Conservation (phyloP, 257 asterid species). For the Eucommia ulmoides region DNA sequence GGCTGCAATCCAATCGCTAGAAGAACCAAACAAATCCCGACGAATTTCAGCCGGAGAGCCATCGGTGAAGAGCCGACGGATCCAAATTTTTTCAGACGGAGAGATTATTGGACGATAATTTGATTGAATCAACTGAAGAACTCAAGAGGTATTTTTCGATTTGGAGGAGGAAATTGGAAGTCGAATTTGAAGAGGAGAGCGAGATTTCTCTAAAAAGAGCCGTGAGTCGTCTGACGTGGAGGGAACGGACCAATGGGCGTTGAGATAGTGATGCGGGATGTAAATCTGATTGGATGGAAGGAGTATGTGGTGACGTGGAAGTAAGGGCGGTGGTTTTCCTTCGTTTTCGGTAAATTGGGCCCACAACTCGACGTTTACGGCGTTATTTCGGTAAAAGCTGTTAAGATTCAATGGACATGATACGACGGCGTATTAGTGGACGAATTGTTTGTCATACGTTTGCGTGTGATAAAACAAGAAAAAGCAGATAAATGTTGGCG, state of each 20-base stretch:
- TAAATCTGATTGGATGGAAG: constrained; percentile 12
- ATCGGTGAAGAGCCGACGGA: too few species aligned
- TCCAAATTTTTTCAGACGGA: too few species aligned
- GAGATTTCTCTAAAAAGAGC: background rate
- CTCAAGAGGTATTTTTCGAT: background rate
- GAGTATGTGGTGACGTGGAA: constrained; percentile 12
- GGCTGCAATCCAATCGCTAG: constrained; percentile 16
- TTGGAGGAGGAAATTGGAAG: background rate
- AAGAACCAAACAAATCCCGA: constrained; percentile 20
- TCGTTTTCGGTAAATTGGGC: too few species aligned
- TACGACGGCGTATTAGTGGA: background rate
- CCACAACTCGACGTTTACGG: too few species aligned
- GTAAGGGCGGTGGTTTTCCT: too few species aligned
- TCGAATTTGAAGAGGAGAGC: background rate
- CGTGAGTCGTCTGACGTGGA: constrained; percentile 36
- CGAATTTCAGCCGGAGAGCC: constrained; percentile 18
- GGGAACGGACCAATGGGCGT: constrained; percentile 25
- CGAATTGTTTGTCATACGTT: too few species aligned
- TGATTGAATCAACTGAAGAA: too few species aligned
- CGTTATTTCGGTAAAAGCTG: too few species aligned
- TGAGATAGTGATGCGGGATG: constrained; percentile 19
- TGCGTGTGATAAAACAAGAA: background rate
- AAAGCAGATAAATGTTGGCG: constrained; percentile 9
- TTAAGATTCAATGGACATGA: too few species aligned
- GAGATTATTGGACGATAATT: too few species aligned